Percentiles rank a stretch among this genome's conserved stretches.
These are phyloP conservation scores for Cladobotryum mycophilum DNA, from an alignment of 2,329 filamentous ascomycete species.

Conservation along the genomic window DNA sequence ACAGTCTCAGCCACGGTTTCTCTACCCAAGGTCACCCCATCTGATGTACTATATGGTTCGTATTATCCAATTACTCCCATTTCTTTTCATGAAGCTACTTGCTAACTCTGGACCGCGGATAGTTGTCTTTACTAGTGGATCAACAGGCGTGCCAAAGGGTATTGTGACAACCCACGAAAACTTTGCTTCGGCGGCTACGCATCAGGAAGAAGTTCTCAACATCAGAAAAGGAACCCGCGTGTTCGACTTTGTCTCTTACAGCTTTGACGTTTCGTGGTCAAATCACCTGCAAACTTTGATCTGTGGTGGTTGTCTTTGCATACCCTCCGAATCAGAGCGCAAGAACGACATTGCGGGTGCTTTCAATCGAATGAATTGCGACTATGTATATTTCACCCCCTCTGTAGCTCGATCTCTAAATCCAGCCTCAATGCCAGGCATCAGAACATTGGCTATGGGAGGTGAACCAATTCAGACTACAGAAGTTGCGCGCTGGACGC, in stretches of 20 bases:
- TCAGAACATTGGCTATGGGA: conserved; percentile 5
- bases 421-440: not conserved
- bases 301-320: no score
- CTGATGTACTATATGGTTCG: conserved; percentile 7
- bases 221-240: conserved; percentile 9
- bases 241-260: conserved; percentile 8
- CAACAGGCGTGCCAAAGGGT: conserved; percentile 45
- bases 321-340: no score
- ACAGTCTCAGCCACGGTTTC: no score
- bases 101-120: not conserved
- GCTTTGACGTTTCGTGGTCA: no score
- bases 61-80: not conserved
- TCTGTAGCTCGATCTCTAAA: no score
- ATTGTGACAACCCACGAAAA: conserved; percentile 29
- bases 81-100: not conserved
- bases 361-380: not conserved
- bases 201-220: not conserved
- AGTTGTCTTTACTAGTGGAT: conserved; percentile 49
- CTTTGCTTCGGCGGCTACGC: conserved; percentile 10
- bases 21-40: conserved; percentile 11
- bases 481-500: not conserved
- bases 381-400: no score
- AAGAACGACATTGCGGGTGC: no score
- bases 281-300: no score
- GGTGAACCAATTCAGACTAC: not conserved